Evolutionary conservation across 2,329 filamentous ascomycete species (phyloP).

Genomic region (Epichloe elymi): DNA sequence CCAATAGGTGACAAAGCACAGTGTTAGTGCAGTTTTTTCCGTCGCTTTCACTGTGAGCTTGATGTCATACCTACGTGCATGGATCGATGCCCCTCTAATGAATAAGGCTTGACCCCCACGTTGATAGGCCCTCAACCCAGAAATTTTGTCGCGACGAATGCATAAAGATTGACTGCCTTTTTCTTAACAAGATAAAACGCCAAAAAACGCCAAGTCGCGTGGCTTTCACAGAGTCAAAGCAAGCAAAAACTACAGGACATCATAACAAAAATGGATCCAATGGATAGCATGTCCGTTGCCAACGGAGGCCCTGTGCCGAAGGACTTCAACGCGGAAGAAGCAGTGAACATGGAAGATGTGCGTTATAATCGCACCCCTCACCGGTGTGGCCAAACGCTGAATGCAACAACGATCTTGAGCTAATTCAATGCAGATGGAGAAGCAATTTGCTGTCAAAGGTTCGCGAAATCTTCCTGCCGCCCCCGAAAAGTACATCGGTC

Average conservation of each 20-base stretch:
- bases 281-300: slow-evolving; percentile 22
- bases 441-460: slow-evolving; percentile 98
- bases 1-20: not conserved
- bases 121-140: not conserved
- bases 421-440: slow-evolving; percentile 61
- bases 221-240: not conserved
- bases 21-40: not conserved
- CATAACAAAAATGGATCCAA: slow-evolving; percentile 22
- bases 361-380: slow-evolving; percentile 16
- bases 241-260: not conserved
- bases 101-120: not conserved
- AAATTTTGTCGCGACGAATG: not conserved
- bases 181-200: not conserved
- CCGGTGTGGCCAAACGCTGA: not conserved
- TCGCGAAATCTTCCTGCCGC: slow-evolving; percentile 5
- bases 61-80: not conserved
- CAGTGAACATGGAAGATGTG: slow-evolving; percentile 42
- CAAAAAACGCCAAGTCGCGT: not conserved
- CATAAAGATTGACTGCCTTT: not conserved
- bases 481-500: not conserved
- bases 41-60: not conserved
- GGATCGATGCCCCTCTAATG: not conserved
- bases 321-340: slow-evolving; percentile 46
- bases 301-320: slow-evolving; percentile 31
- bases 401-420: not conserved